Percentiles rank a stretch among this genome's conserved stretches.
Conservation (phyloP, 129 eudicot species). For the Mikania micrantha region DNA sequence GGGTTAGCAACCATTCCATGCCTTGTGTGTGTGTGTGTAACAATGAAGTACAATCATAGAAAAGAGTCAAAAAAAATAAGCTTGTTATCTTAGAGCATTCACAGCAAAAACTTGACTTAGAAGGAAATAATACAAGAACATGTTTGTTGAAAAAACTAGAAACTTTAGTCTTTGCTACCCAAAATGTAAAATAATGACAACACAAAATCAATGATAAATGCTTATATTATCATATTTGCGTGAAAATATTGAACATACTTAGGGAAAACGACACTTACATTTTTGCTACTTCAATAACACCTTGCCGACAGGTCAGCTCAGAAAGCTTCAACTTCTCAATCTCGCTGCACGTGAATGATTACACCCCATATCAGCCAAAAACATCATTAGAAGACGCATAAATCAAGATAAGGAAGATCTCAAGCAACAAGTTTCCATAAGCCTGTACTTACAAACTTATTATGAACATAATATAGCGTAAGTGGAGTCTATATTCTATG, state of each 20-base stretch:
- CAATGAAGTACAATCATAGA: background rate
- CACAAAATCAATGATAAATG: background rate
- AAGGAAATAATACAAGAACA: background rate
- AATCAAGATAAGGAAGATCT: background rate
- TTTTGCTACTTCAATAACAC: conserved; percentile 88
- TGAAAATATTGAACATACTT: background rate
- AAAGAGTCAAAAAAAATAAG: background rate
- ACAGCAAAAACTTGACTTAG: background rate
- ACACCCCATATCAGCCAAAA: conserved; percentile 15
- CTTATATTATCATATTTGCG: background rate
- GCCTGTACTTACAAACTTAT: background rate
- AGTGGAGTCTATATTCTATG: background rate
- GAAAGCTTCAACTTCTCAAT: conserved; percentile 95
- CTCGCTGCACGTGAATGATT: conserved; percentile 46
- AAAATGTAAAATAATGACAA: background rate
- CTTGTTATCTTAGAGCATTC: background rate
- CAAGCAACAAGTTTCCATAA: background rate
- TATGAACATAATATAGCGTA: background rate
- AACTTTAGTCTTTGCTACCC: background rate
- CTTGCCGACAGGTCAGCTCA: conserved; percentile 91
- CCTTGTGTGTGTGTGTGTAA: too few species aligned
- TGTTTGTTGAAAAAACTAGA: background rate
- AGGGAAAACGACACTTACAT: conserved; percentile 44
- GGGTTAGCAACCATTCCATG: too few species aligned
- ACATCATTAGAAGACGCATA: conserved; percentile 6